Conservation (phyloP, 768 basidiomycete species). For the Candolleomyces aberdarensis region DNA sequence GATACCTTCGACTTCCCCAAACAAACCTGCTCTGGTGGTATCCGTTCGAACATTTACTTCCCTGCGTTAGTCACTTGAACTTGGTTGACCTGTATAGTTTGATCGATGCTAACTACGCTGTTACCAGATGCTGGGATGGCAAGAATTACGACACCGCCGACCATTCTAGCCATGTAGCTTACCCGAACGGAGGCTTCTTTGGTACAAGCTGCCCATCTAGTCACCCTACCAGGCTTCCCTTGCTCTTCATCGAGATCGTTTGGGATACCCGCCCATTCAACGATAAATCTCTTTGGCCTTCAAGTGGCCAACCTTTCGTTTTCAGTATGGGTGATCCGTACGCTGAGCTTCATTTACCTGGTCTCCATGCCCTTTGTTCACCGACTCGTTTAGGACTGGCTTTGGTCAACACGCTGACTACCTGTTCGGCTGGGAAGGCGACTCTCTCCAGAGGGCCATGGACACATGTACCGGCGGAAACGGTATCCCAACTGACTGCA, state of each 20-base stretch:
- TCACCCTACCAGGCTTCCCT: constrained; percentile 7
- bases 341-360: neutral
- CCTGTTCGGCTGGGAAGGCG: constrained; percentile 20
- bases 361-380: neutral
- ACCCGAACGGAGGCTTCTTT: constrained; percentile 14
- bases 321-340: constrained; percentile 21
- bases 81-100: neutral
- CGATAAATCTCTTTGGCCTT: constrained; percentile 17
- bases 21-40: constrained; percentile 15
- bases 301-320: constrained; percentile 16
- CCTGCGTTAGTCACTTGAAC: constrained; percentile 10
- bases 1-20: constrained; percentile 16
- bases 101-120: neutral
- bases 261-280: constrained; percentile 16
- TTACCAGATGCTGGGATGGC: constrained; percentile 20
- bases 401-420: constrained; percentile 23
- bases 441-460: constrained; percentile 19
- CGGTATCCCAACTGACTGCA: constrained; percentile 16
- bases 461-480: constrained; percentile 16
- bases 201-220: constrained; percentile 6
- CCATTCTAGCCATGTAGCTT: constrained; percentile 18
- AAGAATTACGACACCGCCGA: constrained; percentile 17
- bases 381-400: constrained; percentile 10
- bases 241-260: constrained; percentile 9
- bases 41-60: constrained; percentile 19